Evolutionary conservation across 2,329 filamentous ascomycete genomes (phyloP).

Genomic region (Nectriaceae sp.): DNA sequence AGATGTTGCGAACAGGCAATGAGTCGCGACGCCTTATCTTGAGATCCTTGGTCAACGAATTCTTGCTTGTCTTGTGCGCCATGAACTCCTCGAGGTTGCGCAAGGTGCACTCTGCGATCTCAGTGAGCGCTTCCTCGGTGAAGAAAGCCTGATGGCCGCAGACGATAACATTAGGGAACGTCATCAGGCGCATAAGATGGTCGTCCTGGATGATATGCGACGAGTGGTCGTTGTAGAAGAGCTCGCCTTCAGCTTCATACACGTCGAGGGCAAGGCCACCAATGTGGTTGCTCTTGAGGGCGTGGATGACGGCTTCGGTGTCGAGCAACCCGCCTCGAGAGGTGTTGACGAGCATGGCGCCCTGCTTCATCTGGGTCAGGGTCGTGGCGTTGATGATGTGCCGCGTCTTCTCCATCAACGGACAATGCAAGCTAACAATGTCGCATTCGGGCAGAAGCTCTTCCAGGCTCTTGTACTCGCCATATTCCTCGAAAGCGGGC

Average conservation of each 20-base stretch:
- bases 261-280: constrained; percentile 68
- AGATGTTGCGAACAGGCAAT: constrained; percentile 35
- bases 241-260: constrained; percentile 63
- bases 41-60: constrained; percentile 34
- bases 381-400: constrained; percentile 60
- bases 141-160: constrained; percentile 72
- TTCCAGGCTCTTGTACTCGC: constrained; percentile 56
- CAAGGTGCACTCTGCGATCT: constrained; percentile 63
- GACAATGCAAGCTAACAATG: constrained; percentile 67
- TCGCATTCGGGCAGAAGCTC: constrained; percentile 57
- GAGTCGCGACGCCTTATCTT: constrained; percentile 29
- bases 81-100: constrained; percentile 54
- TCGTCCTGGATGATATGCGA: constrained; percentile 68
- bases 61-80: constrained; percentile 31
- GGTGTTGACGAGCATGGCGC: constrained; percentile 66
- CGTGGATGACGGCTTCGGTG: constrained; percentile 58
- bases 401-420: constrained; percentile 59
- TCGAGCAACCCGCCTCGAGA: constrained; percentile 67
- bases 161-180: constrained; percentile 68
- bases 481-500: constrained; percentile 49
- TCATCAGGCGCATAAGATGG: constrained; percentile 64
- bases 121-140: constrained; percentile 63
- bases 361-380: constrained; percentile 57
- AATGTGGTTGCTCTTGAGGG: constrained; percentile 61
- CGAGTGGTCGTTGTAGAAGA: constrained; percentile 69